Conservation (phyloP, 257 asterid species). For the Solanum habrochaites region DNA sequence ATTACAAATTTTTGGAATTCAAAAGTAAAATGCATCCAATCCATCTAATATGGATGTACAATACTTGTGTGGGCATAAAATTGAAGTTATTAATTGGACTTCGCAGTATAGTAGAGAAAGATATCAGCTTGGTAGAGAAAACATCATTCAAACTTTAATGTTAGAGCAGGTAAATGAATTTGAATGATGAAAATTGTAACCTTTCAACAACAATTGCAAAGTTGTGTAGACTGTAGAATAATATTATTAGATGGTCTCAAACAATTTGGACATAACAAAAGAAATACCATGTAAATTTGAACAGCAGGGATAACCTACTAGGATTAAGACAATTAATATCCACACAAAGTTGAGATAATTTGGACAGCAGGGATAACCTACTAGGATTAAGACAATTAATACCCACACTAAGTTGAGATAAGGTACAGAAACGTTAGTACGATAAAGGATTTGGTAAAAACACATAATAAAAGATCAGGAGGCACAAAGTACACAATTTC, state of each 20-base stretch:
- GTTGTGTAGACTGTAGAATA: neutral
- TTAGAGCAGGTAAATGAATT: neutral
- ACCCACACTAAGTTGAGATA: neutral
- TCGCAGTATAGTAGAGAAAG: neutral
- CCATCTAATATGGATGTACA: neutral
- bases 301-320: neutral
- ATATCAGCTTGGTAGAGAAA: neutral
- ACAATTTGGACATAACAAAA: neutral
- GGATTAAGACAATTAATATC: neutral
- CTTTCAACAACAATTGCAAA: neutral
- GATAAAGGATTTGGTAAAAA: neutral
- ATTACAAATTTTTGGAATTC: neutral
- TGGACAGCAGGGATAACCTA: neutral
- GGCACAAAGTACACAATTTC: neutral
- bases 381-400: neutral
- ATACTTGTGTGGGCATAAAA: neutral
- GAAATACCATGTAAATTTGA: neutral
- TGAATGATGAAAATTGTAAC: neutral
- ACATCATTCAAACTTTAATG: neutral
- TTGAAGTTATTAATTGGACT: neutral
- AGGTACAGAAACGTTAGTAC: neutral
- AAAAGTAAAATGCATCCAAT: neutral
- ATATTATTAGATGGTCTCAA: neutral
- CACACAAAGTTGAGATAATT: neutral
- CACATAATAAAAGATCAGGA: neutral